A percentile compares a stretch with the other conserved stretches of the same genome.
Conservation (phyloP, 257 asterid genomes). For the Marsdenia floribunda region DNA sequence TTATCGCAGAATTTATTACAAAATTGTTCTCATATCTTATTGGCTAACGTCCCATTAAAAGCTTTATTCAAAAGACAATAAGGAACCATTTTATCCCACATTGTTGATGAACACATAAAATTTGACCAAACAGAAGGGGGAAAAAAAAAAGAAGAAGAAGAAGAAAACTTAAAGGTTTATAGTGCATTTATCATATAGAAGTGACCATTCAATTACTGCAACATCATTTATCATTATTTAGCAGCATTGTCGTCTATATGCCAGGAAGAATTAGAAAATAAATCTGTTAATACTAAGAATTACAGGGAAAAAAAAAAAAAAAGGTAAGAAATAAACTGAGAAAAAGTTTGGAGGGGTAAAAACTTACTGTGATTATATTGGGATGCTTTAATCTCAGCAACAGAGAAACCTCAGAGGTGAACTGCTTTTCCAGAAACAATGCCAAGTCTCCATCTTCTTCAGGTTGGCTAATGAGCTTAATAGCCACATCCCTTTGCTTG, state of each 20-base stretch:
- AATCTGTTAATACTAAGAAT: background rate
- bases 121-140: background rate
- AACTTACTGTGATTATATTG: conserved; percentile 81
- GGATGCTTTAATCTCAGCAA: conserved; percentile 80
- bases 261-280: conserved; percentile 7
- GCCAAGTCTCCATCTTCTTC: conserved; percentile 94
- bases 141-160: no score
- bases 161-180: background rate
- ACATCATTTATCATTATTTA: background rate
- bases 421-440: conserved; percentile 80
- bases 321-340: background rate
- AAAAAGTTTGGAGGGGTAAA: background rate
- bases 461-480: conserved; percentile 92
- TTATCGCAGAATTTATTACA: background rate
- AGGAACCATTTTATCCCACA: background rate
- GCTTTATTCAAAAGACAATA: background rate
- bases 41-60: background rate
- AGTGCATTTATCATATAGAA: background rate
- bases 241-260: background rate
- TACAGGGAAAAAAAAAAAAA: background rate
- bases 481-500: conserved; percentile 82
- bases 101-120: background rate
- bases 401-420: conserved; percentile 79
- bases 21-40: background rate
- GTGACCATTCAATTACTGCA: background rate